Evolutionary conservation across 768 basidiomycete species (phyloP).

Genomic region (Leccinum rimulosum): DNA sequence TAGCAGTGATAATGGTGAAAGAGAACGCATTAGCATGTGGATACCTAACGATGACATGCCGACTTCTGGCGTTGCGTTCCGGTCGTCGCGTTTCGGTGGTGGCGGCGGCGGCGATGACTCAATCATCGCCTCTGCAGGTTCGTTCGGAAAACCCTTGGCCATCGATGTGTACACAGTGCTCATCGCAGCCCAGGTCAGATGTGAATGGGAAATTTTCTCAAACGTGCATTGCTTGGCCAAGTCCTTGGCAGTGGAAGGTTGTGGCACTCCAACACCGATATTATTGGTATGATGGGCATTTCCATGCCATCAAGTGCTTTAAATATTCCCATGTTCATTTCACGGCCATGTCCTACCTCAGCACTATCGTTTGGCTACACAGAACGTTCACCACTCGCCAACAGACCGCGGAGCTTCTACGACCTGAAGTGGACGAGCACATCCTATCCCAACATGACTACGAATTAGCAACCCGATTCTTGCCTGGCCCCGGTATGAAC

Average conservation of each 20-base stretch:
- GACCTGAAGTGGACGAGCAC: conserved; percentile 30
- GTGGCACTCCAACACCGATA: neutral
- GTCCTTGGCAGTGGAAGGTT: neutral
- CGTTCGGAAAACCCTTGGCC: neutral
- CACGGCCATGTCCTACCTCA: conserved; percentile 27
- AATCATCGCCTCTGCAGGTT: neutral
- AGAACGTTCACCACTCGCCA: conserved; percentile 44
- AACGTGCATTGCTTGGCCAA: neutral
- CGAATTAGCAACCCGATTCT: conserved; percentile 50
- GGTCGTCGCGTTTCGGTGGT: conserved; percentile 20
- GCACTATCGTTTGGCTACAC: conserved; percentile 37
- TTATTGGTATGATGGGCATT: neutral
- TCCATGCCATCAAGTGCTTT: neutral
- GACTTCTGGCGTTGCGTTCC: neutral
- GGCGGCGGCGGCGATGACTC: conserved; percentile 15
- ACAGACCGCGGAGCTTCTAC: conserved; percentile 29
- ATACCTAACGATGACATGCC: conserved; percentile 27
- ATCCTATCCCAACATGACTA: conserved; percentile 47
- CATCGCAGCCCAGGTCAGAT: conserved; percentile 4
- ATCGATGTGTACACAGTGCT: conserved; percentile 7
- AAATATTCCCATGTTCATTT: neutral
- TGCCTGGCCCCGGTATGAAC: conserved; percentile 47
- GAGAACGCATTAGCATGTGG: neutral
- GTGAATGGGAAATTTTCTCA: neutral
- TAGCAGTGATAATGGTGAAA: conserved; percentile 12